Percentiles rank a stretch among this genome's conserved stretches.
These are phyloP conservation scores for Trichoderma asperellum DNA, from an alignment of 2,329 filamentous ascomycete species.

Conservation along the genomic window DNA sequence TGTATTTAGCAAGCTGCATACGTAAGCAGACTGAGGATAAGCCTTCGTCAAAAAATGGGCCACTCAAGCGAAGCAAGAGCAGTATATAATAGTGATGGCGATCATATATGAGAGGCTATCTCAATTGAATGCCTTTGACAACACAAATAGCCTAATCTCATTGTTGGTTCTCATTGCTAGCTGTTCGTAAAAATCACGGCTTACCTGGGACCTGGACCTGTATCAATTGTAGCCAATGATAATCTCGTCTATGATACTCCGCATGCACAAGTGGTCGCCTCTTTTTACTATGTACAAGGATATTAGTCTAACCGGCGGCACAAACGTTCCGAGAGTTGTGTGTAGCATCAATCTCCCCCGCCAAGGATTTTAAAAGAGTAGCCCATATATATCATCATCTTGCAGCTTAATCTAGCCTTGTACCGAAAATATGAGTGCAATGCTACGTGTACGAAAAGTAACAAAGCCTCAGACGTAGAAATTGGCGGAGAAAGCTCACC, in stretches of 20 bases:
- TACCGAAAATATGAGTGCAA: neutral
- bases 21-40: neutral
- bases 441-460: neutral
- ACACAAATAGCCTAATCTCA: constrained; percentile 16
- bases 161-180: neutral
- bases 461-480: too few relatives aligned
- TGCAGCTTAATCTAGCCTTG: neutral
- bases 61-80: neutral
- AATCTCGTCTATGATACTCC: neutral
- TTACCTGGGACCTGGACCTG: neutral
- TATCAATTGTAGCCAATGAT: neutral
- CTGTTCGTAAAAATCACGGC: neutral
- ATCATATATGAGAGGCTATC: neutral
- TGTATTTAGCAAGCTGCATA: neutral
- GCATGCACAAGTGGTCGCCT: neutral
- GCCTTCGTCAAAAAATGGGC: too few relatives aligned
- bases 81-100: neutral
- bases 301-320: constrained; percentile 1
- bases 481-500: neutral
- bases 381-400: neutral
- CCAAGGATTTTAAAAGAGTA: neutral
- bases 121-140: neutral
- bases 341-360: neutral
- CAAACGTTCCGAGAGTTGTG: neutral
- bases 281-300: neutral